Evolutionary conservation across 1,284 basidiomycete genomes (phyloP).

Genomic region (Ustilago sp.): DNA sequence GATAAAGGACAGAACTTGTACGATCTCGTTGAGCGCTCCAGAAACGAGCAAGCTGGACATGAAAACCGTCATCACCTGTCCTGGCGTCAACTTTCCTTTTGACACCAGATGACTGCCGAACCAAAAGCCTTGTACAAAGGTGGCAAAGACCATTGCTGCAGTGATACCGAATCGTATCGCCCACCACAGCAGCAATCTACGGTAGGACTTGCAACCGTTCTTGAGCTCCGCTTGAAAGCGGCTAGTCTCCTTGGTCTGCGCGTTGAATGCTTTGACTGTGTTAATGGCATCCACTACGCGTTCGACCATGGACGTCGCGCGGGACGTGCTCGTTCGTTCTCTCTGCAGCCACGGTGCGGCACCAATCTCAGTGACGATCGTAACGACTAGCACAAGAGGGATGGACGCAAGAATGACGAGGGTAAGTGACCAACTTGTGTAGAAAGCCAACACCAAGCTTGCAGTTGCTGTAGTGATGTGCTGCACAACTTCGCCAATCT

Average conservation of each 20-base stretch:
- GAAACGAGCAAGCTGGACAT: constrained; percentile 94
- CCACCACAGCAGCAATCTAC: constrained; percentile 78
- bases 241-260: constrained; percentile 76
- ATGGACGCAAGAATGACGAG: constrained; percentile 91
- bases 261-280: constrained; percentile 97
- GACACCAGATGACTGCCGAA: constrained; percentile 88
- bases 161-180: constrained; percentile 78
- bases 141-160: constrained; percentile 80
- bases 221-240: constrained; percentile 73
- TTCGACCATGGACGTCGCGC: constrained; percentile 82
- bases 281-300: constrained; percentile 82
- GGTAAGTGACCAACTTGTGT: constrained; percentile 83
- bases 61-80: constrained; percentile 92
- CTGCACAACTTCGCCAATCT: constrained; percentile 82
- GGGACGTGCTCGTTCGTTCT: constrained; percentile 79
- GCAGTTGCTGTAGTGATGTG: constrained; percentile 83
- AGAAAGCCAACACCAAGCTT: constrained; percentile 83
- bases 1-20: constrained; percentile 82
- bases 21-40: constrained; percentile 84
- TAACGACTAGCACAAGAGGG: constrained; percentile 80
- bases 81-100: constrained; percentile 77
- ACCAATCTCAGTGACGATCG: constrained; percentile 77
- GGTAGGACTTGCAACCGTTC: constrained; percentile 73
- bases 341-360: constrained; percentile 75
- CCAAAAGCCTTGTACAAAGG: constrained; percentile 98